Evolutionary conservation across 1,139 yeast species (phyloP).

Genomic region (Taiozyma sp.): DNA sequence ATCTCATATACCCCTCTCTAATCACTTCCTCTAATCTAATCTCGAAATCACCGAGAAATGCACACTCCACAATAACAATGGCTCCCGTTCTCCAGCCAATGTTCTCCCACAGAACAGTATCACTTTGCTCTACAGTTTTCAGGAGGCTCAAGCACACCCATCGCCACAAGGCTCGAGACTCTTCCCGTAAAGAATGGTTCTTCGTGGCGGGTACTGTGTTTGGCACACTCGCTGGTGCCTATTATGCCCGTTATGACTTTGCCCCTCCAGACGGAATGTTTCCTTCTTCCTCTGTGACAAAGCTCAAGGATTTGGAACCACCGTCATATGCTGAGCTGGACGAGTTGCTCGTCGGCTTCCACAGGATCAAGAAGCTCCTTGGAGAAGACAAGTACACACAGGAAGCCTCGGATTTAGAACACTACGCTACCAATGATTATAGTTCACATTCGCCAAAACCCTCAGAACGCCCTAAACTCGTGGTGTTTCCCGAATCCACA

Average conservation of each 20-base stretch:
- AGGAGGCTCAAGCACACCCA: neutral
- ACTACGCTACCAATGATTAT: slow-evolving; percentile 20
- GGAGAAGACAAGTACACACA: slow-evolving; percentile 14
- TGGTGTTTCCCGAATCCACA: slow-evolving; percentile 59
- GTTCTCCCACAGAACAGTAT: neutral
- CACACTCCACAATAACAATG: neutral
- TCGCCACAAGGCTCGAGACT: neutral
- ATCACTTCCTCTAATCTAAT: neutral
- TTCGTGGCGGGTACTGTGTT: neutral
- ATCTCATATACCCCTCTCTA: neutral
- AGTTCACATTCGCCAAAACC: slow-evolving; percentile 18
- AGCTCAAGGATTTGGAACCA: slow-evolving; percentile 24
- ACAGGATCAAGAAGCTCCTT: slow-evolving; percentile 11
- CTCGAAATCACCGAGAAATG: neutral
- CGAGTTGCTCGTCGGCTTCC: slow-evolving; percentile 5
- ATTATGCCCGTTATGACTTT: slow-evolving; percentile 10
- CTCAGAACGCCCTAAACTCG: slow-evolving; percentile 46
- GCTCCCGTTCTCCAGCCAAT: neutral
- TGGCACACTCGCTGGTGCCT: slow-evolving; percentile 11
- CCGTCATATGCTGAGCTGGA: slow-evolving; percentile 28
- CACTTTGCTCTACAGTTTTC: neutral
- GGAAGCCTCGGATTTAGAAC: slow-evolving; percentile 13
- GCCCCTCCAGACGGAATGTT: slow-evolving; percentile 21
- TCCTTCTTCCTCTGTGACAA: slow-evolving; percentile 31
- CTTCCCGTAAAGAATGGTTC: neutral